Evolutionary conservation across 106 monocot genomes (phyloP).

Genomic region (Allium cepa): DNA sequence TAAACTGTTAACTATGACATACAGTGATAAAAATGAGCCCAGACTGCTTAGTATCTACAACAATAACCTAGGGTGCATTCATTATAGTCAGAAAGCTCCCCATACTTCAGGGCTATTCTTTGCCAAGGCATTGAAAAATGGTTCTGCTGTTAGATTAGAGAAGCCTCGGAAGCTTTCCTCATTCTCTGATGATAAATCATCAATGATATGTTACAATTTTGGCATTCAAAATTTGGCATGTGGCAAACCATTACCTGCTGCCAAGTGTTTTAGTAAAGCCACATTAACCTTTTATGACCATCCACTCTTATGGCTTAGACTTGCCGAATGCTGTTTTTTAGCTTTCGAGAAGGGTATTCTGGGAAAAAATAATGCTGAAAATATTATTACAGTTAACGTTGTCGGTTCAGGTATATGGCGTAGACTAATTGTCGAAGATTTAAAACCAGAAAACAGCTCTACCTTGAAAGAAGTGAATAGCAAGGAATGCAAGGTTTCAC

Average conservation of each 20-base stretch:
- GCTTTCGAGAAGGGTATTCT: constrained; percentile 65
- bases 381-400: constrained; percentile 41
- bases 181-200: constrained; percentile 70
- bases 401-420: constrained; percentile 73
- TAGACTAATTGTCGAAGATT: constrained; percentile 34
- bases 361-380: constrained; percentile 11
- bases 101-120: constrained; percentile 45
- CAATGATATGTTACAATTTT: constrained; percentile 66
- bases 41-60: constrained; percentile 32
- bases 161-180: constrained; percentile 56
- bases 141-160: constrained; percentile 24
- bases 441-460: constrained; percentile 19
- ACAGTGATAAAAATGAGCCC: constrained; percentile 49
- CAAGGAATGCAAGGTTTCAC: constrained; percentile 30
- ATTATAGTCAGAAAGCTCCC: constrained; percentile 40
- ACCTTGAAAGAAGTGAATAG: constrained; percentile 16
- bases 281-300: constrained; percentile 27
- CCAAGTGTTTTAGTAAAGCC: constrained; percentile 58
- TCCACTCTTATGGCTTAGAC: constrained; percentile 80
- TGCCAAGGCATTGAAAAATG: constrained; percentile 48
- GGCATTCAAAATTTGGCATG: constrained; percentile 58
- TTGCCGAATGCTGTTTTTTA: constrained; percentile 74
- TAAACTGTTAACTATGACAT: constrained; percentile 48
- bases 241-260: constrained; percentile 66
- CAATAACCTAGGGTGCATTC: constrained; percentile 82